phyloP scores from a whole-genome alignment of 2,329 filamentous ascomycete genomes.

The Exophiala oligosperma region DNA sequence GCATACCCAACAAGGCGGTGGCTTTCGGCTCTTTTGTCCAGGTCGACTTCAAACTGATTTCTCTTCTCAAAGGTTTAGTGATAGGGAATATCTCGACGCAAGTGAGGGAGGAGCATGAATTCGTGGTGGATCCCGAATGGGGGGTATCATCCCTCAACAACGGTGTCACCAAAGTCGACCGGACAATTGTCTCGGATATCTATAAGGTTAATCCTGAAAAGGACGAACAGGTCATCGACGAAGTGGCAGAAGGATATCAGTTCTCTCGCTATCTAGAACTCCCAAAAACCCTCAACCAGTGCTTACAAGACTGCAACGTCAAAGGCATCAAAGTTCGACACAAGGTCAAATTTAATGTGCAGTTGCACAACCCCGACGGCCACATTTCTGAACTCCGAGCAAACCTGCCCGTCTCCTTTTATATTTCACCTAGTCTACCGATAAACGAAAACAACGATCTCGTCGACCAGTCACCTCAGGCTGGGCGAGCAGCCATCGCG shows the following conservation, averaged over 20 bases:
- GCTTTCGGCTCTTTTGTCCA: constrained; percentile 87
- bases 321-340: constrained; percentile 90
- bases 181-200: constrained; percentile 67
- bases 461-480: constrained; percentile 58
- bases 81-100: constrained; percentile 81
- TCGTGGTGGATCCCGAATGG: constrained; percentile 54
- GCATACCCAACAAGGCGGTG: constrained; percentile 89
- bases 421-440: constrained; percentile 91
- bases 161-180: constrained; percentile 55
- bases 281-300: constrained; percentile 77
- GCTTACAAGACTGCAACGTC: constrained; percentile 85
- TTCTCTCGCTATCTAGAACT: constrained; percentile 64
- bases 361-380: constrained; percentile 90
- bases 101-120: constrained; percentile 76
- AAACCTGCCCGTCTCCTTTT: constrained; percentile 85
- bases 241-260: constrained; percentile 61
- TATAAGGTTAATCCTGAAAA: constrained; percentile 68
- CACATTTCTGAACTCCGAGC: constrained; percentile 84
- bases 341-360: constrained; percentile 87
- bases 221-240: constrained; percentile 53
- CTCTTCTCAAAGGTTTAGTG: constrained; percentile 82
- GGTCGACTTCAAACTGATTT: constrained; percentile 83
- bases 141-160: constrained; percentile 30
- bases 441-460: constrained; percentile 86
- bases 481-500: constrained; percentile 50